Evolutionary conservation across 2,329 filamentous ascomycete genomes (phyloP).

Genomic region (Penicillium sclerotigenum): DNA sequence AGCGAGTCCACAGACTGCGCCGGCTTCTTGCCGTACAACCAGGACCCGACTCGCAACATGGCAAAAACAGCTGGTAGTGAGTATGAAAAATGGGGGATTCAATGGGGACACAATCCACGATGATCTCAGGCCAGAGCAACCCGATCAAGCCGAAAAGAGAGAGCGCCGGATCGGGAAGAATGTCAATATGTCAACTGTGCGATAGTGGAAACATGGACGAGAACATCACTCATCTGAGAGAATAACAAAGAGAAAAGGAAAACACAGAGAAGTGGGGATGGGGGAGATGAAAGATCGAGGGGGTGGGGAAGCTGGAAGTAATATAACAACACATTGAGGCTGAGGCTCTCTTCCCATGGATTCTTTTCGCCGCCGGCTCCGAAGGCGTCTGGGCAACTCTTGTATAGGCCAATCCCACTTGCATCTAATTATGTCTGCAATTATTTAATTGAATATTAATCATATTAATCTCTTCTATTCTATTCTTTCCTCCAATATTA

Average conservation of each 20-base stretch:
- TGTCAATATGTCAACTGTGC: constrained; percentile 27
- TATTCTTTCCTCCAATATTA: not conserved
- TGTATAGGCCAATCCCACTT: not conserved
- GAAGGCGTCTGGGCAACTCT: not conserved
- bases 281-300: not conserved
- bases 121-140: constrained; percentile 3
- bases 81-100: not conserved
- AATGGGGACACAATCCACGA: not conserved
- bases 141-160: constrained; percentile 6
- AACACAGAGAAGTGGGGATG: constrained; percentile 2
- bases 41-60: constrained; percentile 45
- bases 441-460: not conserved
- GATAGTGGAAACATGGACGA: constrained; percentile 20
- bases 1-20: constrained; percentile 56
- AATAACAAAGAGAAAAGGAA: constrained; percentile 6
- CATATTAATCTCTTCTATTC: not conserved
- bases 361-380: constrained; percentile 13
- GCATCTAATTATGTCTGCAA: not conserved
- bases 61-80: constrained; percentile 1
- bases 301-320: not conserved
- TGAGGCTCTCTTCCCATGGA: constrained; percentile 14
- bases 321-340: not conserved
- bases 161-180: constrained; percentile 27
- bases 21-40: constrained; percentile 46
- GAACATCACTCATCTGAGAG: constrained; percentile 18